Evolutionary conservation across 306 rosid genomes (phyloP), one percentile per base, ranked within the genome.

Genomic region (Medicago ruthenica): DNA sequence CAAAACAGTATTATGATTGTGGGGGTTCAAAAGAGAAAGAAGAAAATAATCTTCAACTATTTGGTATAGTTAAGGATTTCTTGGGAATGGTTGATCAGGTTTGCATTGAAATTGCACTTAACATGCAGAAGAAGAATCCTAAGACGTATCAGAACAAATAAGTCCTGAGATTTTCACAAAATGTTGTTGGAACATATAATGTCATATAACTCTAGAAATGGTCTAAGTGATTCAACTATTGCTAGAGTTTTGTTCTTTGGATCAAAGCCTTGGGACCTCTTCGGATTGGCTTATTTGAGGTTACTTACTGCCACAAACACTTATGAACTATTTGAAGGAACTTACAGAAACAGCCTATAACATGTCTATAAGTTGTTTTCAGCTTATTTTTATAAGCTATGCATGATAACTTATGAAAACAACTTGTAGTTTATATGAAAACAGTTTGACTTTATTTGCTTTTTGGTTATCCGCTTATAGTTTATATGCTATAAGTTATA

Each of bases 61-160:
- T 96, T 83, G 88, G 47, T 31, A 85, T 92, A 62, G 89, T 96
- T 2, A 96, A 88, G 72, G 96, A 96, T 84, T 96, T 96, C 45
- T 82, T 96, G 22, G 85, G 81, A 59, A 92, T 90, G 99, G 98
- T 96, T 36, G 99, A 96, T 86, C 91, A 59, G 51, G 91, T 87
- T 8, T 96, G 99, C 42, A 82, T 90, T 37, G 97, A 89, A 75
- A 92, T 92, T 60, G 83, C 97, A 4, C 80, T 92, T 63, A 84
- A 83, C 55, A 64, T 85, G 84, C 96, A 89, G 83, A 85, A 53
- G 81, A 95, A 80, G 86, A 73, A 71, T 20, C n/a, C 79, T 5
- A 84, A 67, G 34, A 70, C 69, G 1, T 44, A 44, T 3, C 50
- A 12, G 37, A 54, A 57, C n/a, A 78, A 37, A 80, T 79, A 13